Conservation (phyloP, 2,329 filamentous ascomycete genomes). For the Moelleriella libera region DNA sequence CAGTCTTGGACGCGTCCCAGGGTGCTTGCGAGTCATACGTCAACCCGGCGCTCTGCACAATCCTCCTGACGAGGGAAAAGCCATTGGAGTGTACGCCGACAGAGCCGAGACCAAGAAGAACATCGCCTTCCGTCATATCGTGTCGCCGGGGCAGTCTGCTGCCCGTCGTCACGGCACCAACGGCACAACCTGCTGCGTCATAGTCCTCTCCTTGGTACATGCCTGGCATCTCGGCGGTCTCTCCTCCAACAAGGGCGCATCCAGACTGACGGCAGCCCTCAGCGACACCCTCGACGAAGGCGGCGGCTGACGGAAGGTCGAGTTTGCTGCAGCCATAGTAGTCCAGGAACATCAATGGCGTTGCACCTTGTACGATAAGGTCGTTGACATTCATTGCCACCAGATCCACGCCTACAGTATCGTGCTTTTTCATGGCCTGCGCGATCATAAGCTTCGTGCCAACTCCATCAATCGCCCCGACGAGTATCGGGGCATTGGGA, state of each 20-base stretch:
- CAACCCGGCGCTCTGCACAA: conserved; percentile 61
- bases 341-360: conserved; percentile 92
- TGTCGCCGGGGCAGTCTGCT: conserved; percentile 62
- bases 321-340: conserved; percentile 93
- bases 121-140: conserved; percentile 67
- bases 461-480: conserved; percentile 92
- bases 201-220: conserved; percentile 85
- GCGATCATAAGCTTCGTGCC: conserved; percentile 96
- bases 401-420: conserved; percentile 90
- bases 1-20: conserved; percentile 49
- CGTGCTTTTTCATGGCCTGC: conserved; percentile 76
- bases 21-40: conserved; percentile 60
- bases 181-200: conserved; percentile 80
- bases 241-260: conserved; percentile 88
- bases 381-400: conserved; percentile 99
- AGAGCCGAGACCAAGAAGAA: conserved; percentile 74
- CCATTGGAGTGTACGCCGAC: conserved; percentile 91
- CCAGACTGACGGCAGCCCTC: conserved; percentile 72
- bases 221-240: conserved; percentile 97
- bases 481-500: conserved; percentile 59
- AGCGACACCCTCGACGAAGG: conserved; percentile 86
- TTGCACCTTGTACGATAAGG: conserved; percentile 86
- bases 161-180: conserved; percentile 62
- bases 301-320: conserved; percentile 59
- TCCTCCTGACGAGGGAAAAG: conserved; percentile 88